Conservation (phyloP, 768 basidiomycete genomes). For the Tephrocybe sp. region DNA sequence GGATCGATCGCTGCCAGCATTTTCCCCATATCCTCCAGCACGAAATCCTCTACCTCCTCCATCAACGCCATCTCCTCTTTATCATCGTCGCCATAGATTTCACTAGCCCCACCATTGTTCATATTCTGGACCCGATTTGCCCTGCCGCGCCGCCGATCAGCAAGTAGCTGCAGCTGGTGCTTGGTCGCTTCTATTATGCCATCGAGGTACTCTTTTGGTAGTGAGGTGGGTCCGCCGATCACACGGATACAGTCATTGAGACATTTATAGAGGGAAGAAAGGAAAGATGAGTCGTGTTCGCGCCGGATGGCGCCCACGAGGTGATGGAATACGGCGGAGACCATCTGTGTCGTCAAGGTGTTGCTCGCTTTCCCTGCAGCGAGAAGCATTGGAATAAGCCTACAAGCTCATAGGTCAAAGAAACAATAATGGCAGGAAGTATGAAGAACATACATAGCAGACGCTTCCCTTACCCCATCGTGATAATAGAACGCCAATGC, state of each 20-base stretch:
- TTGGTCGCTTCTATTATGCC: constrained; percentile 68
- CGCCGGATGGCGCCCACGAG: constrained; percentile 57
- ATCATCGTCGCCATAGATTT: constrained; percentile 32
- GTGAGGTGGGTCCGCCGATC: constrained; percentile 49
- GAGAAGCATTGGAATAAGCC: constrained; percentile 71
- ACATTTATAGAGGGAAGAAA: constrained; percentile 73
- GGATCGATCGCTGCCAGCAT: constrained; percentile 53
- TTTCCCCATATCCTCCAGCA: constrained; percentile 76
- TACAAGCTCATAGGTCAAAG: constrained; percentile 21
- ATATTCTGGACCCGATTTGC: constrained; percentile 31
- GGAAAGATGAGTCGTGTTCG: constrained; percentile 77
- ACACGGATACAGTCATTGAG: constrained; percentile 60
- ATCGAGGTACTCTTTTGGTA: constrained; percentile 51
- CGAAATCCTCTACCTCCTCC: constrained; percentile 84
- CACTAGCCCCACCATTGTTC: constrained; percentile 16
- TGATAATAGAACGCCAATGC: constrained; percentile 77
- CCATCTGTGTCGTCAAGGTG: constrained; percentile 66
- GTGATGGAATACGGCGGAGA: constrained; percentile 63
- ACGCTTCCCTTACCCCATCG: constrained; percentile 80
- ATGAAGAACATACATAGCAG: constrained; percentile 54
- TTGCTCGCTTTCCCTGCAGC: constrained; percentile 63
- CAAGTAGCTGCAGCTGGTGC: constrained; percentile 64
- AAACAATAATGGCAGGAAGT: not conserved
- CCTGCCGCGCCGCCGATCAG: constrained; percentile 63
- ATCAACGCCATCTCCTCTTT: constrained; percentile 66